Base-by-base conservation (phyloP, 164 flowering plant genomes). In the grape (Vitis vinifera) region DNA sequence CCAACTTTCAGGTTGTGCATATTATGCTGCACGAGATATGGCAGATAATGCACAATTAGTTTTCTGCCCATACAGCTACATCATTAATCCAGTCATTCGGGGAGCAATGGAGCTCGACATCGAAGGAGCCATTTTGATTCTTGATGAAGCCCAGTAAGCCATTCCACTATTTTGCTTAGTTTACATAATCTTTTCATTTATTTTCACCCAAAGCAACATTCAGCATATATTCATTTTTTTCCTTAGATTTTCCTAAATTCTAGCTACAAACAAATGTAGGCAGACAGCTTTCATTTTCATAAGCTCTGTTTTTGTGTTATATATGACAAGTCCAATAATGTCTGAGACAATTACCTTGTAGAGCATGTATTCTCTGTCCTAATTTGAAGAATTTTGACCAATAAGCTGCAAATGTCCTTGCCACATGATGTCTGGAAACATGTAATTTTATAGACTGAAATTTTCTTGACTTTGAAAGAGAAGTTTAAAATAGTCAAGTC, bases 121-220 rank as follows among this genome's bases (percentile, higher is more conserved):
- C 59, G 77, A 77, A 56, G 97, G 87, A 67, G 84, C 97, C 44
- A 87, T 96, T 66, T 73, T 96, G 68, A 85, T 93, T 80, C 84
- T 96, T 72, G 98, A 96, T 79, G 99, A 96, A 85, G 99, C 99
- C 48, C 98, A 96, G 97, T 93, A 93, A 55, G 91, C 68, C 62
- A 65, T 37, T 37, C 7, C 7, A 37, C 44, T 2, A 37, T 37
- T 37, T 37, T 37, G 44, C 44, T 37, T 37, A 6, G 44, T 37
- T 37, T 37, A 0, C 5, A 37, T 37, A 0, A 37, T 37, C 7
- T 37, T 37, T 37, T 37, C 44, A 37, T 37, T 37, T 37, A 37
- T 37, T 37, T 37, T 8, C 44, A 37, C 44, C 44, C 44, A 37
- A 37, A 37, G 44, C 44, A 37, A 37, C 44, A 37, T 37, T 37